Evolutionary conservation across 805 yeast genomes (phyloP), one percentile per base, ranked within the genome.

Genomic region (Ogataea henricii): DNA sequence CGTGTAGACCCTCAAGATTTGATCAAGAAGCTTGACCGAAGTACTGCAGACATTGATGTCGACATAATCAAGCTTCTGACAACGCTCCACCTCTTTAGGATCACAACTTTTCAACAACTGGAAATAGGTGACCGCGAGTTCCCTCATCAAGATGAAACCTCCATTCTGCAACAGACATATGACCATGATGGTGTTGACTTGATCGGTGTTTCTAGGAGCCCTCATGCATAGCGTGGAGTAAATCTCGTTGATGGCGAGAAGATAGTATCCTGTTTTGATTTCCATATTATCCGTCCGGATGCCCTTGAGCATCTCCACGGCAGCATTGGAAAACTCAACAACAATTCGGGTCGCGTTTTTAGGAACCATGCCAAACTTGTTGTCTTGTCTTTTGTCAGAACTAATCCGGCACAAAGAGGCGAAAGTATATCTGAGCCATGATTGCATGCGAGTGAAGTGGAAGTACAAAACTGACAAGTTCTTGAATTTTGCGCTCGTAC

Each of bases 391-490:
- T 48, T 76, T 74, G 13, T 67, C 69, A 25, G 57, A 48, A 43
- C 56, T 64, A 54, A 55, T 61, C 40, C 60, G 57, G 37, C 57
- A 63, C 12, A 67, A 40, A 27, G 66, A 53, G 25, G 62, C 57
- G 45, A 69, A 61, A 2, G 66, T 55, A 42, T 63, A 65, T 29
- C 70, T 57, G 17, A 66, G 46, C 69, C 70, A 67, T 6, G 68
- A 60, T 22, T 81, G 85, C 22, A 81, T 63, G 26, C 78, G 71
- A 43, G 75, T 71, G 26, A 72, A 63, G 32, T 83, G 71, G 50
- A 72, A 72, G 45, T 89, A 72, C 9, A 82, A 61, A 52, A 83
- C 81, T 2, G 79, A 65, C 0, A 85, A 67, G 56, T 86, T 87
- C 53, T 85, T 85, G 65, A 71, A 81, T 54, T 81, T 82, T 0